phyloP scores from a whole-genome alignment of 1,284 basidiomycete genomes.

The Cystobasidium sp. region DNA sequence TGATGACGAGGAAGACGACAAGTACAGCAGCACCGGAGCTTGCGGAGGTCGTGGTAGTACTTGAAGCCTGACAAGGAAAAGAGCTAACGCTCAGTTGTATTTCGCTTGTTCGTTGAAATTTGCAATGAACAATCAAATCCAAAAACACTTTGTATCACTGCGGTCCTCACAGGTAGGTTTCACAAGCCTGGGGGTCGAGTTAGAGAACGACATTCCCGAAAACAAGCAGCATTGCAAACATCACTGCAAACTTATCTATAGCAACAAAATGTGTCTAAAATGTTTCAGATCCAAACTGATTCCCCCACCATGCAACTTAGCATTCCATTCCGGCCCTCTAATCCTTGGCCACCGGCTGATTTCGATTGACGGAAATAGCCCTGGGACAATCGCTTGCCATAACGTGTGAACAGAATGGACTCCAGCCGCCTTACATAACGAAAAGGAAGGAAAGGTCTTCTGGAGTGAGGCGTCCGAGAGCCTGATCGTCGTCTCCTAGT shows the following conservation, averaged over 20 bases:
- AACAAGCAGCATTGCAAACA: not conserved
- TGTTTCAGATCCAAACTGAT: too few species aligned
- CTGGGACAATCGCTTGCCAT: not conserved
- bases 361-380: not conserved
- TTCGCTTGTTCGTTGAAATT: too few species aligned
- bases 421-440: constrained; percentile 17
- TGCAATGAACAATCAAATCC: too few species aligned
- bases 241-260: not conserved
- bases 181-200: not conserved
- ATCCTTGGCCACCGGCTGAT: not conserved
- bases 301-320: too few species aligned
- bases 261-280: too few species aligned
- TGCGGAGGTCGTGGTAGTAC: too few species aligned
- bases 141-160: too few species aligned
- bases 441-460: constrained; percentile 70
- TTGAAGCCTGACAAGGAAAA: too few species aligned
- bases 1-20: too few species aligned
- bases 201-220: not conserved
- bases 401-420: not conserved
- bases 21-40: too few species aligned
- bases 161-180: not conserved
- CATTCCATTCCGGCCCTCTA: too few species aligned
- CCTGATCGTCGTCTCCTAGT: constrained; percentile 58
- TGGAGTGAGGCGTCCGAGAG: constrained; percentile 85
- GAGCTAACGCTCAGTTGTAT: too few species aligned